These are phyloP conservation scores for Geopyxis carbonaria DNA, from an alignment of 495 filamentous ascomycete genomes.

Conservation along the genomic window DNA sequence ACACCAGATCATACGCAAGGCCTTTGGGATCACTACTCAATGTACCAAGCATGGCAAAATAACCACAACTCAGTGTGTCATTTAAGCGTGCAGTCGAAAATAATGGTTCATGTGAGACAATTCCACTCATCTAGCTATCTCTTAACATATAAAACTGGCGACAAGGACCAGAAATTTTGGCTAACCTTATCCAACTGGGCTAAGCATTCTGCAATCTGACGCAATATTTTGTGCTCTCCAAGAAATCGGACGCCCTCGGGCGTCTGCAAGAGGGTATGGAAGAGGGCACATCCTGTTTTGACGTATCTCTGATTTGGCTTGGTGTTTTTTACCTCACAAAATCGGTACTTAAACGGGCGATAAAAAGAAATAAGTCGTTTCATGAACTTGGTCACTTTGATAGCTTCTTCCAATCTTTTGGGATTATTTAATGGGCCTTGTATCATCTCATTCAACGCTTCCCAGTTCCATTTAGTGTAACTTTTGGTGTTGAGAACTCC, in stretches of 20 bases:
- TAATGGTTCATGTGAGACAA: slow-evolving; percentile 72
- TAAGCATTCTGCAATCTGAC: slow-evolving; percentile 87
- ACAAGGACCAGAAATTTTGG: slow-evolving; percentile 1
- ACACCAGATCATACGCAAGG: slow-evolving; percentile 30
- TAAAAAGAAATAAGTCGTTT: slow-evolving; percentile 90
- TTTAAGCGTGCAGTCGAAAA: slow-evolving; percentile 69
- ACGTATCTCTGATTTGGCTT: slow-evolving; percentile 91
- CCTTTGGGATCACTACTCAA: slow-evolving; percentile 67
- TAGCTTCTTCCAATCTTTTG: slow-evolving; percentile 82
- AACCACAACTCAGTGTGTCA: slow-evolving; percentile 74
- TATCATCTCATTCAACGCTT: slow-evolving; percentile 71
- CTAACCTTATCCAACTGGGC: slow-evolving; percentile 49
- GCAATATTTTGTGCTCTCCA: slow-evolving; percentile 75
- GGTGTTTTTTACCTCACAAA: slow-evolving; percentile 68
- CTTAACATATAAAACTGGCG: slow-evolving; percentile 1
- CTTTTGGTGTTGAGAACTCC: slow-evolving; percentile 60
- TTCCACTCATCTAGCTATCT: slow-evolving; percentile 50
- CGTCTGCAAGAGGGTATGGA: slow-evolving; percentile 69
- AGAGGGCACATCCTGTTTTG: slow-evolving; percentile 67
- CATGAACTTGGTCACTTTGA: slow-evolving; percentile 86
- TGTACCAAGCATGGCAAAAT: slow-evolving; percentile 80
- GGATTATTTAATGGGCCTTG: slow-evolving; percentile 86
- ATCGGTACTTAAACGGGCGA: slow-evolving; percentile 89
- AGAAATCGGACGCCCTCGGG: slow-evolving; percentile 71
- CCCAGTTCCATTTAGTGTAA: slow-evolving; percentile 92